Evolutionary conservation across 2,329 filamentous ascomycete species (phyloP).

Genomic region (Cercospora zeae-maydis): DNA sequence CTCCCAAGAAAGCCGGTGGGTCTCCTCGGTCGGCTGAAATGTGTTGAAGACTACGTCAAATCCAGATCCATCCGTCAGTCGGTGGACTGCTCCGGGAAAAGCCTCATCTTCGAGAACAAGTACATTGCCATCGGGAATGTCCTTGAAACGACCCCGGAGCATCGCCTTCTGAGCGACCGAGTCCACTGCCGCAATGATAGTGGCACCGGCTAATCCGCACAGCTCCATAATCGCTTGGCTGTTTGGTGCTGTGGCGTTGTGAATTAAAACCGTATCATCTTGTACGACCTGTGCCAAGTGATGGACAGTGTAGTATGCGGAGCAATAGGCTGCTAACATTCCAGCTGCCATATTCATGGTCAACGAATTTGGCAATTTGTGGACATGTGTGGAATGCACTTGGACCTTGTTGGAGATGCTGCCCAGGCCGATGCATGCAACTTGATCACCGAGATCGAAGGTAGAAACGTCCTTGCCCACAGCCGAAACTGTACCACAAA

Average conservation of each 20-base stretch:
- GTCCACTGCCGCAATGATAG: too few species aligned
- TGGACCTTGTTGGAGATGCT: neutral
- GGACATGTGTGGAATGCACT: neutral
- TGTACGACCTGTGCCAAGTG: neutral
- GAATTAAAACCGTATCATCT: neutral
- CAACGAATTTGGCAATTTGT: neutral
- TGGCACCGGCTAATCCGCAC: too few species aligned
- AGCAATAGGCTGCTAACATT: neutral
- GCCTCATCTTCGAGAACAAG: too few species aligned
- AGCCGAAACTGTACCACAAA: neutral
- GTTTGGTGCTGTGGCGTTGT: neutral
- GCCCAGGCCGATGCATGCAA: neutral
- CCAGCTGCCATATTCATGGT: neutral
- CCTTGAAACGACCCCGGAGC: too few species aligned
- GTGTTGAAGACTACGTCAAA: neutral
- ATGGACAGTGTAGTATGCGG: neutral
- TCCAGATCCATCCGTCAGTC: neutral
- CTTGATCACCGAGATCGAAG: neutral
- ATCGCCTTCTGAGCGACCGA: too few species aligned
- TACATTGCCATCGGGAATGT: too few species aligned
- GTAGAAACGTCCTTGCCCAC: neutral
- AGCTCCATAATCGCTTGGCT: too few species aligned
- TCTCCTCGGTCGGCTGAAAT: too few species aligned
- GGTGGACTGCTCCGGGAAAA: neutral
- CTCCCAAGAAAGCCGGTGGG: neutral